Conservation (phyloP, 352 stramenopile genomes). For the Globisporangium cederbergense region DNA sequence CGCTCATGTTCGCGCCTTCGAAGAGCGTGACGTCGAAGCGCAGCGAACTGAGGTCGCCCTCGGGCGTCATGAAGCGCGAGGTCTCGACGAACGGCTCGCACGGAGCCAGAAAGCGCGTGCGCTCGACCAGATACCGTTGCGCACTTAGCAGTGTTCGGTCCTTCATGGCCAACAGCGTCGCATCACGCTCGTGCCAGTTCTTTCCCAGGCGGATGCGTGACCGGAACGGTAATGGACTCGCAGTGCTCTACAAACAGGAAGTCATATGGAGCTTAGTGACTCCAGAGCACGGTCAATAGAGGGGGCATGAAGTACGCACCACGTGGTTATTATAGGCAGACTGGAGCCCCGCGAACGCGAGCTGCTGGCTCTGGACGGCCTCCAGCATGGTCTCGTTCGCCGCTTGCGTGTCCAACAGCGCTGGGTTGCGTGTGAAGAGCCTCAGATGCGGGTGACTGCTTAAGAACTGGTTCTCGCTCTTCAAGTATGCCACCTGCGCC, state of each 20-base stretch:
- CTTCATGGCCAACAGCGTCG: neutral
- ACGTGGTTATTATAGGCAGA: neutral
- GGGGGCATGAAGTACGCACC: neutral
- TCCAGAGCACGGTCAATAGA: too few species aligned
- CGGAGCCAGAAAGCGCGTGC: neutral
- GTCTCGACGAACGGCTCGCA: neutral
- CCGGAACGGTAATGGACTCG: neutral
- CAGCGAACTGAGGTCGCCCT: constrained; percentile 32
- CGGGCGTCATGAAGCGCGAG: neutral
- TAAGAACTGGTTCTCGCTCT: neutral
- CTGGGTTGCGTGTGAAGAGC: neutral
- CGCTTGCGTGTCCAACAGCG: neutral
- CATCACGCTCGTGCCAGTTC: neutral
- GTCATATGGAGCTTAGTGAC: neutral
- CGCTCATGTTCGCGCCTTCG: constrained; percentile 26
- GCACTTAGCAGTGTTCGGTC: neutral
- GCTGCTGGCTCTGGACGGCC: neutral
- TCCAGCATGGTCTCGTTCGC: neutral
- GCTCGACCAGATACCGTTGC: constrained; percentile 3
- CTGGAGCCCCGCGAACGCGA: neutral
- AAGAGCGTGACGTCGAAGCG: constrained; percentile 42
- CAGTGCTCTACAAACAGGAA: too few species aligned
- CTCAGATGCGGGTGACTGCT: neutral
- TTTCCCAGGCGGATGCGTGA: neutral
- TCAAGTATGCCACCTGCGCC: neutral